Percentiles rank a stretch among this genome's conserved stretches.
Evolutionary conservation across 2,329 filamentous ascomycete species (phyloP).

Genomic region (Magnaporthales sp.): DNA sequence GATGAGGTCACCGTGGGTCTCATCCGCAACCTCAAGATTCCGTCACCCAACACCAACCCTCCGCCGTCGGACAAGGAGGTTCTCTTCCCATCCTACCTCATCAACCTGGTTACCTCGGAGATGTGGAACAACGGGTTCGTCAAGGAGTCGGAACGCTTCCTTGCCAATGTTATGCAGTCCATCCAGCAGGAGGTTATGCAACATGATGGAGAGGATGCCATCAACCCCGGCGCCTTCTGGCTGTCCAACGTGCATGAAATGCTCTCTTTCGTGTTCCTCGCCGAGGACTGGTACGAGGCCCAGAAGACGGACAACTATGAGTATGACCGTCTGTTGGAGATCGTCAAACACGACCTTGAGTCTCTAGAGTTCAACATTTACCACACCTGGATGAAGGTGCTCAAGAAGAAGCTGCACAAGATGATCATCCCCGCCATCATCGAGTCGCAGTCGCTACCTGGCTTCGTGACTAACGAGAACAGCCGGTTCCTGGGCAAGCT

Average conservation of each 20-base stretch:
- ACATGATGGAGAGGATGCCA: constrained; percentile 91
- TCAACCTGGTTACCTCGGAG: constrained; percentile 97
- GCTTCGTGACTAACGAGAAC: constrained; percentile 97
- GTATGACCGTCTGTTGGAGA: constrained; percentile 93
- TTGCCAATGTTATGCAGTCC: constrained; percentile 99
- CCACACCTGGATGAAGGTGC: constrained; percentile 99
- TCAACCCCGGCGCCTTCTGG: constrained; percentile 98
- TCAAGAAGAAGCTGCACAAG: constrained; percentile 98
- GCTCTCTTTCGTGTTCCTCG: constrained; percentile 98
- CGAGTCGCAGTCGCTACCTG: constrained; percentile 93
- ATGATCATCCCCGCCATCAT: constrained; percentile 99
- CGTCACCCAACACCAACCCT: constrained; percentile 74
- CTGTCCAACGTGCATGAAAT: constrained; percentile 99
- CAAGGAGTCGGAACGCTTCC: constrained; percentile 96
- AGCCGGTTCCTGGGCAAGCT: constrained; percentile 98
- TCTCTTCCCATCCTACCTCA: constrained; percentile 95
- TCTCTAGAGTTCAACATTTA: constrained; percentile 99
- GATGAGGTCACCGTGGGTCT: constrained; percentile 95
- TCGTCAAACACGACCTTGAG: constrained; percentile 98
- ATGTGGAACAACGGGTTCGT: constrained; percentile 99
- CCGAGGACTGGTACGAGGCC: constrained; percentile 98
- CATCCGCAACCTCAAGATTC: constrained; percentile 95
- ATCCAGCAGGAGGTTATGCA: constrained; percentile 99
- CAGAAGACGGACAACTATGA: constrained; percentile 99
- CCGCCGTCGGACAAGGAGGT: constrained; percentile 97